Evolutionary conservation across 805 yeast genomes (phyloP), one percentile per base, ranked within the genome.

Genomic region (Saccharomycopsis fodiens): DNA sequence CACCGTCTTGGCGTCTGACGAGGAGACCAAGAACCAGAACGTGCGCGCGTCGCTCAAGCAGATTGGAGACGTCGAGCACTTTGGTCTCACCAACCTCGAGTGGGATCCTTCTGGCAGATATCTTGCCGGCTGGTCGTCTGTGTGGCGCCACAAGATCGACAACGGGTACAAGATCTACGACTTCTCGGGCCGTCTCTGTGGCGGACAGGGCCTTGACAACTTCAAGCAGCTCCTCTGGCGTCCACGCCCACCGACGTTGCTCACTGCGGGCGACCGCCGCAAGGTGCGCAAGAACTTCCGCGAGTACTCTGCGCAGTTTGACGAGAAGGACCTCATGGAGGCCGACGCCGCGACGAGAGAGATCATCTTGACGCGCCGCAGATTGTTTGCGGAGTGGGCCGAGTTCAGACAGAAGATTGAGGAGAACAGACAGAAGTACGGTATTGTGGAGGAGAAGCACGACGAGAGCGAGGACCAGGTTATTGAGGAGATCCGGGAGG

Each of bases 41-140:
- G 76, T 74, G 29, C 64, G 69, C 15, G 77, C 80, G 36, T 76
- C 76, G 54, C 71, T 82, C 51, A 78, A 78, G 60, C 72, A 73
- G 56, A 66, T 91, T 52, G 78, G 74, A 49, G 66, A 74, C 32
- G 80, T 79, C 53, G 79, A 77, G 55, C 84, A 73, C 59, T 72
- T 76, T 45, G 94, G 96, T 52, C 74, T 88, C 67, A 83, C 95
- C 42, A 85, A 83, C 61, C 60, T 88, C 51, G 71, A 79, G 44
- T 93, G 98, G 98, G 98, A 93, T 65, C 91, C 96, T 48, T 82
- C 95, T 42, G 98, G 98, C 56, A 77, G 97, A 66, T 88, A 73
- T 63, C 70, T 91, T 44, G 82, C 91, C 41, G 85, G 83, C 16
- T 85, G 91, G 86, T 86, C 96, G 4, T 83, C 96, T 17, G 63